A percentile compares a stretch with the other conserved stretches of the same genome.
phyloP scores from a whole-genome alignment of 2,329 filamentous ascomycete genomes.

The Fusarium dimerum region DNA sequence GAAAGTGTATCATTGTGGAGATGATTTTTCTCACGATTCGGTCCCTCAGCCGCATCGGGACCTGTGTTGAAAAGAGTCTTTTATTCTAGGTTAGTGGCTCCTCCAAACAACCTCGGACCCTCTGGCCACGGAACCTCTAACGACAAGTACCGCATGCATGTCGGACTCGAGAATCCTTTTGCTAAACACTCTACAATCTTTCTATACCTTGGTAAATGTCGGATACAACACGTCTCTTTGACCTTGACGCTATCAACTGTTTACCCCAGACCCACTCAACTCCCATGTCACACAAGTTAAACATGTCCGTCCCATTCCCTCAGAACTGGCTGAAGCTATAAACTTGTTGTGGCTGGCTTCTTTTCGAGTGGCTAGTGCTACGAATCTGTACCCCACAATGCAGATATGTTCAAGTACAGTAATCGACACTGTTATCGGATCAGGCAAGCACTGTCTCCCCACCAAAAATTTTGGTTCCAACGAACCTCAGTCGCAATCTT shows the following conservation, averaged over 20 bases:
- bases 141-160: no score
- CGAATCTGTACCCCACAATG: slow-evolving; percentile 6
- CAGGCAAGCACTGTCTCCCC: slow-evolving; percentile 13
- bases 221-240: neutral
- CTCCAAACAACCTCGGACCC: no score
- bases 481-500: slow-evolving; percentile 11
- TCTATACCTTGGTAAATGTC: no score
- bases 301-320: slow-evolving; percentile 15
- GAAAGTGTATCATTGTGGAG: neutral
- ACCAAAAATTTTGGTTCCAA: slow-evolving; percentile 23
- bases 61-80: no score
- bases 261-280: slow-evolving; percentile 14
- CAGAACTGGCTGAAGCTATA: slow-evolving; percentile 1
- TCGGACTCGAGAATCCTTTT: no score
- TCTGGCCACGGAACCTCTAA: no score
- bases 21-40: neutral
- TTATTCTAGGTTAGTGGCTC: no score
- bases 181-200: no score
- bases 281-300: slow-evolving; percentile 3
- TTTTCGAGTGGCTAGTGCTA: neutral
- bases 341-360: neutral
- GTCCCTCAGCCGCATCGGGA: neutral
- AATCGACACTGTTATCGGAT: neutral
- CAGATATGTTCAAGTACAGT: neutral
- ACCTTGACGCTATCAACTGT: slow-evolving; percentile 3